A percentile compares a stretch with the other conserved stretches of the same genome.
These are phyloP conservation scores for Otatea glauca DNA, from an alignment of 176 grass and related monocot species.

Conservation along the genomic window DNA sequence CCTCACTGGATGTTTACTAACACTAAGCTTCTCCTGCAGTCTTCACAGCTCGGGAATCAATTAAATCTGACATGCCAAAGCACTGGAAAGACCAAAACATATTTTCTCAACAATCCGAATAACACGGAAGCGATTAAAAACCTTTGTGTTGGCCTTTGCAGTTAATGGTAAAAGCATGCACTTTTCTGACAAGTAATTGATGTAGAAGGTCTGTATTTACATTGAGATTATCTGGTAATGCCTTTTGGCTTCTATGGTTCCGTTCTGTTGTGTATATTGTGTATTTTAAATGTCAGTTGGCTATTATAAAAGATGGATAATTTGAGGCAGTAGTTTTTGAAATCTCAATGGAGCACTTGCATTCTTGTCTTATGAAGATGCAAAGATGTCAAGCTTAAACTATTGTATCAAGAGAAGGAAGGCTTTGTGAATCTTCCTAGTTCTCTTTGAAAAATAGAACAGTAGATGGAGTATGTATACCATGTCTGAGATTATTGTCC, in stretches of 20 bases:
- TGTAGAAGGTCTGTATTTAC: conserved; percentile 36
- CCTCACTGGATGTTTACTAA: conserved; percentile 9
- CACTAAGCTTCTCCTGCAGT: conserved; percentile 50
- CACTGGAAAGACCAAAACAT: conserved; percentile 58
- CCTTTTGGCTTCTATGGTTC: conserved; percentile 26
- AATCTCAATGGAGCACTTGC: conserved; percentile 9
- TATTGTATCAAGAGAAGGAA: conserved; percentile 20
- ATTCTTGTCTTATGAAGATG: conserved; percentile 19
- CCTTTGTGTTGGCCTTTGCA: conserved; percentile 72
- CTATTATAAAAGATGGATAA: conserved; percentile 17
- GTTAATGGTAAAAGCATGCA: conserved; percentile 52
- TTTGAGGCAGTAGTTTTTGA: conserved; percentile 28
- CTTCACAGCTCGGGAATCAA: conserved; percentile 58
- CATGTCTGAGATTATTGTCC: conserved; percentile 29
- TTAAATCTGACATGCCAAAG: conserved; percentile 74
- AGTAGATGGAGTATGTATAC: conserved; percentile 13
- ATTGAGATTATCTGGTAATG: conserved; percentile 29
- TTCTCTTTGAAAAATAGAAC: background rate
- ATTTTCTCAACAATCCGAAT: conserved; percentile 58
- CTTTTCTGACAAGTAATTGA: conserved; percentile 39
- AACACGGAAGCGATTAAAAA: conserved; percentile 55
- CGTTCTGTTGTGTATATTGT: conserved; percentile 20
- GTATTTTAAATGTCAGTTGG: conserved; percentile 34
- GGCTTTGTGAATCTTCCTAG: background rate
- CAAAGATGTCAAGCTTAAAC: conserved; percentile 22